phyloP scores from a whole-genome alignment of 768 basidiomycete species.

The Cystobasidium ongulense region DNA sequence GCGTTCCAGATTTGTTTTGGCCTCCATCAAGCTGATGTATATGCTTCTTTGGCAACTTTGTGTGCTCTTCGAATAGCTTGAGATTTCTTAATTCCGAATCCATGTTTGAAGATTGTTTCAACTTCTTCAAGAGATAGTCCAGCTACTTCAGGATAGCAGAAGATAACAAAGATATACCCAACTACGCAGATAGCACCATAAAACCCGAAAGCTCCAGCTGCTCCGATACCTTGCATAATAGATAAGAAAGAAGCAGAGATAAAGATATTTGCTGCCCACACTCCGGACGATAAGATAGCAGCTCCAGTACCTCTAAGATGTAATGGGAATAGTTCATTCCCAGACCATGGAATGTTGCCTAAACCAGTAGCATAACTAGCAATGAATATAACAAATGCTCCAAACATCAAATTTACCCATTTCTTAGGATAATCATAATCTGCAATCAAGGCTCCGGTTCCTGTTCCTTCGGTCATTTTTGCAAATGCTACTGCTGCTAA shows the following conservation, averaged over 20 bases:
- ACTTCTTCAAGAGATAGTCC: conserved; percentile 51
- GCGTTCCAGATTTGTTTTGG: too few relatives aligned
- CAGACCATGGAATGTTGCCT: conserved; percentile 60
- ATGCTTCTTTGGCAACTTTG: conserved; percentile 6
- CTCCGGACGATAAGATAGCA: neutral
- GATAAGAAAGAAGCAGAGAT: conserved; percentile 72
- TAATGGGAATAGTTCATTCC: conserved; percentile 70
- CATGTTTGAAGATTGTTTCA: conserved; percentile 35
- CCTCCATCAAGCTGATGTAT: neutral
- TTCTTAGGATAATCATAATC: conserved; percentile 55
- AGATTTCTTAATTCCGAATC: conserved; percentile 37
- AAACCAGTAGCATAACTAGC: conserved; percentile 58
- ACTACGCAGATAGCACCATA: conserved; percentile 36
- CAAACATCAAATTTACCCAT: conserved; percentile 62
- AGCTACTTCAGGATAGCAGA: conserved; percentile 71
- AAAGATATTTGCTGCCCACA: conserved; percentile 53
- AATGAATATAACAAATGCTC: conserved; percentile 74
- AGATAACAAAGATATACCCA: conserved; percentile 58
- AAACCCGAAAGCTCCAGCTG: conserved; percentile 39
- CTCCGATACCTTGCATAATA: conserved; percentile 53
- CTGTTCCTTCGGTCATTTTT: conserved; percentile 56
- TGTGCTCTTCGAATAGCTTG: conserved; percentile 34
- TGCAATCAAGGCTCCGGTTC: conserved; percentile 53
- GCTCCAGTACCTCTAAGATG: neutral
- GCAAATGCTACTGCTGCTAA: conserved; percentile 44